Percentiles rank a stretch among this genome's conserved stretches.
These are phyloP conservation scores for Trifolium dubium DNA, from an alignment of 306 rosid genomes.

Conservation along the genomic window DNA sequence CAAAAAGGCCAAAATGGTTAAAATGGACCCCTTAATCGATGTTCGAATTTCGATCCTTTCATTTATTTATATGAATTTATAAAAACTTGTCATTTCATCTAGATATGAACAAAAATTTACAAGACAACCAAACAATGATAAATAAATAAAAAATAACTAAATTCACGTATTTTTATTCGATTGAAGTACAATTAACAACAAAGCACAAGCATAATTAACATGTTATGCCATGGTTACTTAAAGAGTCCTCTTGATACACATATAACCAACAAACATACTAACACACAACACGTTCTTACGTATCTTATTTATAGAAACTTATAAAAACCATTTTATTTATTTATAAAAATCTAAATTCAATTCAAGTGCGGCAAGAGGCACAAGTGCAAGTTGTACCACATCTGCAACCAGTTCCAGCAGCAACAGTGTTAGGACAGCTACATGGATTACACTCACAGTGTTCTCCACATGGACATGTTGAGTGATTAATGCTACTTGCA, in stretches of 20 bases:
- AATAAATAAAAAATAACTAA: neutral
- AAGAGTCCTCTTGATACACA: neutral
- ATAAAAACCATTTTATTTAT: neutral
- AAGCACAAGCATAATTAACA: neutral
- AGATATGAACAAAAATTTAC: too few species aligned
- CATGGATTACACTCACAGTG: slow-evolving; percentile 89
- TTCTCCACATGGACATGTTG: slow-evolving; percentile 76
- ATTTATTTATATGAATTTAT: too few species aligned
- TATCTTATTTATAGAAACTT: neutral
- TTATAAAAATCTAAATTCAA: neutral
- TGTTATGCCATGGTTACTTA: neutral
- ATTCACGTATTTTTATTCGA: neutral
- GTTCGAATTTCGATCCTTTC: too few species aligned
- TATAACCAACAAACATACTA: neutral
- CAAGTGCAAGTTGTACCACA: slow-evolving; percentile 60
- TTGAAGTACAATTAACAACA: neutral
- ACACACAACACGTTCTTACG: neutral
- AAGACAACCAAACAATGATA: too few species aligned
- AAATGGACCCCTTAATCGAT: too few species aligned
- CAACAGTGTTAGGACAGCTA: slow-evolving; percentile 49
- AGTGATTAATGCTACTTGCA: slow-evolving; percentile 29
- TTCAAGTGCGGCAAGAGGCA: slow-evolving; percentile 51
- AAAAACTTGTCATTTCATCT: too few species aligned
- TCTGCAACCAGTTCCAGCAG: slow-evolving; percentile 59
- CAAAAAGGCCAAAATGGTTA: too few species aligned